A percentile compares a stretch with the other conserved stretches of the same genome.
Evolutionary conservation across 2,329 filamentous ascomycete genomes (phyloP).

Genomic region (Alternaria viburni): DNA sequence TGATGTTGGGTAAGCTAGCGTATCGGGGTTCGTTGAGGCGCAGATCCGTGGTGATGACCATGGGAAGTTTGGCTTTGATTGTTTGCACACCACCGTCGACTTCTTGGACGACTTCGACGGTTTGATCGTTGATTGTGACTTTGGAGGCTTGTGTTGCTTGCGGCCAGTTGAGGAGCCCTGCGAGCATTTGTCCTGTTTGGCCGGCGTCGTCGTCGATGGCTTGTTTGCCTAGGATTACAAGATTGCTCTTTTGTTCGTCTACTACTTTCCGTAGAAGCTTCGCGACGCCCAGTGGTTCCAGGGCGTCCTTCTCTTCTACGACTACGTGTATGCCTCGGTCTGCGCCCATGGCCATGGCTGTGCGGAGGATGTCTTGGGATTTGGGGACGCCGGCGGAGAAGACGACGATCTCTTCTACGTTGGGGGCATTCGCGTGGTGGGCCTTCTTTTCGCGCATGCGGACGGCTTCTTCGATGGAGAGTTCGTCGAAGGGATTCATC

Average conservation of each 20-base stretch:
- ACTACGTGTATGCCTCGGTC: constrained; percentile 85
- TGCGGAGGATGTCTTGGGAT: constrained; percentile 85
- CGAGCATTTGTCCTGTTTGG: constrained; percentile 98
- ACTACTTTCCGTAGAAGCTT: constrained; percentile 84
- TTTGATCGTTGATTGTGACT: constrained; percentile 75
- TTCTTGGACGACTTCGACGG: constrained; percentile 81
- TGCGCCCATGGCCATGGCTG: constrained; percentile 98
- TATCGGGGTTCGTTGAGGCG: constrained; percentile 94
- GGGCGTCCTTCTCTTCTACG: constrained; percentile 66
- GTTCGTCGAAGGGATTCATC: constrained; percentile 99
- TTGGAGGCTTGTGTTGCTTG: constrained; percentile 94
- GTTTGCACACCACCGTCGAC: constrained; percentile 97
- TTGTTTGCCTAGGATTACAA: constrained; percentile 96
- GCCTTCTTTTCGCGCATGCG: constrained; percentile 81
- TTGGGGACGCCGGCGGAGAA: constrained; percentile 89
- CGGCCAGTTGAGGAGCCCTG: constrained; percentile 86
- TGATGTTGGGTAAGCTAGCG: constrained; percentile 95
- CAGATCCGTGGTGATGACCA: constrained; percentile 95
- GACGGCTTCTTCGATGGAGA: constrained; percentile 95
- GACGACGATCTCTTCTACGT: constrained; percentile 87
- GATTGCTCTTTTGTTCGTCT: constrained; percentile 83
- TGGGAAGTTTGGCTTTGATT: constrained; percentile 80
- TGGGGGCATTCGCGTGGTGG: constrained; percentile 50
- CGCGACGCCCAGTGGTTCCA: constrained; percentile 90
- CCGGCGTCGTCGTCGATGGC: constrained; percentile 95